Base-by-base conservation (phyloP, 2,329 filamentous ascomycete species). In the Fusarium hainanense region DNA sequence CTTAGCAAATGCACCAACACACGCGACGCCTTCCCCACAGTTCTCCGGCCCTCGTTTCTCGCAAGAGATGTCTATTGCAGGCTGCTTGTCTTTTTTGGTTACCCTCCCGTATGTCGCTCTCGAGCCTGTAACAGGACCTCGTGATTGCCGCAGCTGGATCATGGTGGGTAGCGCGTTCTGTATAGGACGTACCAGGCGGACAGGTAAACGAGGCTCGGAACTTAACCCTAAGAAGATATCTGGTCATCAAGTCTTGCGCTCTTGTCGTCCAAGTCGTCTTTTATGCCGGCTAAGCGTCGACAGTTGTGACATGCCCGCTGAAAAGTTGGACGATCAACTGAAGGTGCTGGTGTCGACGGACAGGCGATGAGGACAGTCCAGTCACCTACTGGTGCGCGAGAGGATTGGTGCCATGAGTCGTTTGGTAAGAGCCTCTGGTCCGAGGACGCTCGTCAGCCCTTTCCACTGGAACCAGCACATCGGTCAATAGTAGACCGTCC, bases 201-300 rank as follows among this genome's bases (percentile, higher is more conserved):
- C 76, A 83, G 82, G 87, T 86, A 88, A 90, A 88, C 85, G 84
- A 84, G 82, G 84, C 82, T 91, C 90, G 93, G 92, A 94, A 94
- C 92, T 94, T 97, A 97, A 97, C 94, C 94, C 94, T 97, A 97
- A 92, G 87, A 84, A 84, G 81, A 83, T 78, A 80, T 84, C 89
- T 92, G 92, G 93, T 89, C 87, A 74, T 50, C 16, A 68, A 92
- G 92, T 86, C 77, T 94, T 92, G 89, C 89, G 88, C 85, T 85
- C 83, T 71, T 87, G 90, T 91, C 89, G 89, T 89, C 81, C 86
- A 82, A 86, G 82, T 83, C 84, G 83, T 86, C 85, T 89, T 94
- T 79, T 94, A 94, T 77, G 81, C 79, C 74, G 72, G 68, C 58
- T 71, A 70, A 74, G 72, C 67, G 55, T 71, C 65, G 71, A 76